Conservation (phyloP, 768 basidiomycete species). For the Sporobolomyces phaffii region DNA sequence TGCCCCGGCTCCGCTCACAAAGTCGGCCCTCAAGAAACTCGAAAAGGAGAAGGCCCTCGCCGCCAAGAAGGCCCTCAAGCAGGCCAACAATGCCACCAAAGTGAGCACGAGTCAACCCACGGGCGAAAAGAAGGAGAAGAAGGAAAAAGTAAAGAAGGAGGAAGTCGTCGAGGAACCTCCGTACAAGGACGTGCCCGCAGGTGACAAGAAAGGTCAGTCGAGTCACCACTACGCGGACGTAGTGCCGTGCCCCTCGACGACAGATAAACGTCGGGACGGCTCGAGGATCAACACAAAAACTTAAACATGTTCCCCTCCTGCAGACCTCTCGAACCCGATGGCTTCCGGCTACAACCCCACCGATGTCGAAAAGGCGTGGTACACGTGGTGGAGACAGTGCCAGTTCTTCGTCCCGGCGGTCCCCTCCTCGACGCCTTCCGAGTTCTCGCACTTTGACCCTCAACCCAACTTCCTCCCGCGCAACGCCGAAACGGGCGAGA, state of each 20-base stretch:
- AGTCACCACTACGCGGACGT: too few species aligned
- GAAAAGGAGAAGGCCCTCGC: constrained; percentile 39
- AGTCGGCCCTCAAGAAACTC: constrained; percentile 39
- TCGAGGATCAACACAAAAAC: not conserved
- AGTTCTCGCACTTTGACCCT: constrained; percentile 35
- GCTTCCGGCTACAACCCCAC: constrained; percentile 89
- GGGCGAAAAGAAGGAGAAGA: constrained; percentile 37
- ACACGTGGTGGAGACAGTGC: constrained; percentile 76
- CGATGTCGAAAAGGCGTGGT: constrained; percentile 91
- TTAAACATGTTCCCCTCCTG: not conserved
- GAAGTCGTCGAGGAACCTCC: constrained; percentile 23
- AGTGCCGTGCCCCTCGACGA: too few species aligned
- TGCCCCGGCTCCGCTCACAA: constrained; percentile 20
- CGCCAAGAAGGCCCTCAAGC: constrained; percentile 38
- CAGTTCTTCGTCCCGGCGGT: constrained; percentile 34
- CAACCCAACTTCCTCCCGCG: constrained; percentile 33
- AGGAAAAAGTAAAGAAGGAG: constrained; percentile 35
- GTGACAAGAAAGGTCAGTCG: constrained; percentile 84
- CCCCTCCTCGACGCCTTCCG: constrained; percentile 25
- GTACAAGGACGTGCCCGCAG: constrained; percentile 46
- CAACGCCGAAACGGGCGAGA: constrained; percentile 42
- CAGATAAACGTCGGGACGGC: not conserved
- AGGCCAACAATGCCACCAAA: constrained; percentile 11
- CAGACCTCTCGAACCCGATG: constrained; percentile 83
- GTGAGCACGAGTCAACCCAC: not conserved